phyloP scores from a whole-genome alignment of 257 asterid genomes.

The Galeopsis tetrahit region DNA sequence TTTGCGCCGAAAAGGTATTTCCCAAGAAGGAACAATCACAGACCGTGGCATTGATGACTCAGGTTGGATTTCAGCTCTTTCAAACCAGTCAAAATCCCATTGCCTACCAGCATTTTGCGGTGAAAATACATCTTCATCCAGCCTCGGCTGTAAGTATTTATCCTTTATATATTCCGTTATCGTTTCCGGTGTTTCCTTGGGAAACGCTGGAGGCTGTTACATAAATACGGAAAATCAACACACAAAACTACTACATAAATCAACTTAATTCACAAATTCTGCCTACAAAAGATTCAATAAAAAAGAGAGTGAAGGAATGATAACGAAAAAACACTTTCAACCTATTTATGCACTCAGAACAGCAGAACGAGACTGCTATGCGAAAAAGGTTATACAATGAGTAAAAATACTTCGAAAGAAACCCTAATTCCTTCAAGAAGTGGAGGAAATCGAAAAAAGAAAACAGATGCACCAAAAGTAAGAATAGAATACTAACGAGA shows the following conservation, averaged over 20 bases:
- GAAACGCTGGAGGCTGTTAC: slow-evolving; percentile 93
- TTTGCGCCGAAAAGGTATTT: slow-evolving; percentile 81
- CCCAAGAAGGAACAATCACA: slow-evolving; percentile 86
- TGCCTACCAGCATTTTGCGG: slow-evolving; percentile 87
- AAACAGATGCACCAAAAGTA: neutral
- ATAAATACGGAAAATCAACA: slow-evolving; percentile 20
- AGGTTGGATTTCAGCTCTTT: slow-evolving; percentile 68
- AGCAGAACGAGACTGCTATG: neutral
- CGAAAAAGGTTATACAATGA: neutral
- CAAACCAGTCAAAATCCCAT: slow-evolving; percentile 99
- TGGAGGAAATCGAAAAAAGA: neutral
- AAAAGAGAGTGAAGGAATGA: neutral
- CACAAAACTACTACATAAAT: slow-evolving; percentile 11
- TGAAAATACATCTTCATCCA: slow-evolving; percentile 79
- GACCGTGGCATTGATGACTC: slow-evolving; percentile 86
- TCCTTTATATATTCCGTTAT: slow-evolving; percentile 63
- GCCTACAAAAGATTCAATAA: neutral
- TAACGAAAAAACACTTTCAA: neutral
- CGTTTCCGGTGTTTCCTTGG: slow-evolving; percentile 83
- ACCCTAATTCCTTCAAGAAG: slow-evolving; percentile 26
- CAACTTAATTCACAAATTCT: slow-evolving; percentile 19
- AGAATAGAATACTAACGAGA: slow-evolving; percentile 54
- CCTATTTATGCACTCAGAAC: slow-evolving; percentile 3
- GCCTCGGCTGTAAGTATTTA: slow-evolving; percentile 70
- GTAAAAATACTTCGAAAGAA: slow-evolving; percentile 11